Base-by-base conservation (phyloP, 352 stramenopile species). In the Phytophthora kernoviae region DNA sequence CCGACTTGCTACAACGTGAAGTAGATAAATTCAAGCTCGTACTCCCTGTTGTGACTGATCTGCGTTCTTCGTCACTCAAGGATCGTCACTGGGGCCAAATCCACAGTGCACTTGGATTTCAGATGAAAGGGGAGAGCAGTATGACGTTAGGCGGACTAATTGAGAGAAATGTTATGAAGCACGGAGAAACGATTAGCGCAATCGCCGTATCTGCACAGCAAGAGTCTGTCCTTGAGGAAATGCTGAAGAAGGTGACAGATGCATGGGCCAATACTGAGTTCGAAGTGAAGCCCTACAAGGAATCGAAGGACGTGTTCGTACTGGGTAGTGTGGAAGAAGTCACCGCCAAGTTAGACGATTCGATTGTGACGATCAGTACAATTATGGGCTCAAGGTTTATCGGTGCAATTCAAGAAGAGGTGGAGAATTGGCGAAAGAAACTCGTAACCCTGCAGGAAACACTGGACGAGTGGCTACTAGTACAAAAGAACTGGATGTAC, bases 221-320 rank as follows among this genome's bases (percentile, higher is more conserved):
- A 50, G 93, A 98, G 65, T 62, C 75, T 0, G 90, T 98, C 1
- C 73, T 98, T 0, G 93, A 98, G 55, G 90, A 94, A 56, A 98
- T 97, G 90, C 85, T 98, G 21, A 84, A 87, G 22, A 98, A 98
- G 64, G 90, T 98, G n/a, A 92, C 77, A 0, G 74, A 86, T n/a
- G 84, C 76, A 6, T 98, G 93, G 93, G 75, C 89, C 1, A 85
- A 72, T 5, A 93, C 84, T 4, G 90, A 98, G 63, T 96, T 98
- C 42, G 90, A 98, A 36, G 89, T 98, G 10, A 97, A 97, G 39
- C 65, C 62, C 2, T 97, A 98, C 72, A 98, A 98, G 54, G 93
- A 98, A 18, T 81, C 85, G 12, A 98, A 98, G 56, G 94, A 97
- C 42, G 68, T 97, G 5, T 98, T 96, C 47, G 89, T 98, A 10